Evolutionary conservation across 2,329 filamentous ascomycete species (phyloP), one percentile per base, ranked within the genome.

Genomic region (Fusarium sp.): DNA sequence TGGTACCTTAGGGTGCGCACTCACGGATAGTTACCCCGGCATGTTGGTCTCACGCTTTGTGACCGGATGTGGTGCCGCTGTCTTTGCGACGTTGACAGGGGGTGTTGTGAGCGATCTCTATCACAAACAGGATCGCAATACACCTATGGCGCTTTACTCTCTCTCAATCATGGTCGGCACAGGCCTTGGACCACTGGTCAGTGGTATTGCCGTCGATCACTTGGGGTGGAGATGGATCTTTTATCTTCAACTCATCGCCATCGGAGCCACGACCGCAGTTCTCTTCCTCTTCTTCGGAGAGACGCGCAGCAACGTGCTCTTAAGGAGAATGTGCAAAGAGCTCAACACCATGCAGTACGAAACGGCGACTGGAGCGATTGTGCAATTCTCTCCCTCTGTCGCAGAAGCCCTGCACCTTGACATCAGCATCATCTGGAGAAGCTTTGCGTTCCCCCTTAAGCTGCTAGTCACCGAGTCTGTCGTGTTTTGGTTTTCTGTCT

Each of bases 31-130:
- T 0, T 92, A 89, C 73, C 87, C 85, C 0, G 91, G 91, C 0
- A 90, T 93, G 86, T 81, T 93, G 5, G 82, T 91, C 2, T 87
- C 89, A 1, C 86, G 92, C 2, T 90, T 94, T 74, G 86, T 93
- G 60, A 85, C 88, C 0, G 92, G 92, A 1, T 88, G 90, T 27
- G 89, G 89, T 6, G 90, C 88, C 5, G 91, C 89, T 67, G 86
- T 86, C 18, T 81, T 79, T 36, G 71, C 77, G 0, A 78, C 78
- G 0, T 61, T 81, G 84, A 90, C 93, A 0, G 92, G 91, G 5
- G 92, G 92, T 1, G 90, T 93, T 1, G 88, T 94, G 5, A 88
- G 88, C 58, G 92, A 94, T 65, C 88, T 93, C 38, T 93, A 92
- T 72, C 87, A 90, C 56, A 85, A 90, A 0, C 81, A 90, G 66